These are phyloP conservation scores for Prunus yedoensis DNA, from an alignment of 331 rosid species.

Conservation along the genomic window DNA sequence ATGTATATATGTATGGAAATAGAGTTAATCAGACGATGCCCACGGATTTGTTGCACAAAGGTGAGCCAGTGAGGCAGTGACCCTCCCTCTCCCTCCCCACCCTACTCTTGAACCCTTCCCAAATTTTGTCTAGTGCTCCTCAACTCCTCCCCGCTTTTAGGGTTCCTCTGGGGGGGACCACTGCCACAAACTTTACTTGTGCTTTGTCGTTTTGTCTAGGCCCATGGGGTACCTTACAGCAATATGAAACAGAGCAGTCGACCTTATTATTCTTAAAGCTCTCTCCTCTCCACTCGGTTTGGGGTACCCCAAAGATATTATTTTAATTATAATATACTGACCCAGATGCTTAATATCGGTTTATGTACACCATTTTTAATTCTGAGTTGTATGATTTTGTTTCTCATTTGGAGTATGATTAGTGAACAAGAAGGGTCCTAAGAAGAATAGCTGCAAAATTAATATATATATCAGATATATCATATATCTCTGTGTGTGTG, in stretches of 20 bases:
- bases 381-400: not conserved
- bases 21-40: constrained; percentile 21
- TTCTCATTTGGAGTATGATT: constrained; percentile 5
- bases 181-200: constrained; percentile 4
- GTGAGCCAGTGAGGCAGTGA: not conserved
- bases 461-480: not conserved
- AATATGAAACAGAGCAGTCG: not conserved
- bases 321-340: constrained; percentile 10
- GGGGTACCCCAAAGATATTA: constrained; percentile 15
- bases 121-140: constrained; percentile 28
- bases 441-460: not conserved
- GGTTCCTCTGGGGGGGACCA: constrained; percentile 24
- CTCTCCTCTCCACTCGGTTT: not conserved
- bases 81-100: no score
- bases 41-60: constrained; percentile 32
- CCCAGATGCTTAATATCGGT: constrained; percentile 33
- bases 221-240: not conserved
- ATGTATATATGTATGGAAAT: not conserved
- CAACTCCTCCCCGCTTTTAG: constrained; percentile 8
- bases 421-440: constrained; percentile 10
- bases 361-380: not conserved
- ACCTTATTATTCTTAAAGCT: constrained; percentile 3
- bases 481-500: no score
- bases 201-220: constrained; percentile 22
- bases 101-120: not conserved